Evolutionary conservation across 805 yeast species (phyloP).

Genomic region (Sugiyamaella marilandica): DNA sequence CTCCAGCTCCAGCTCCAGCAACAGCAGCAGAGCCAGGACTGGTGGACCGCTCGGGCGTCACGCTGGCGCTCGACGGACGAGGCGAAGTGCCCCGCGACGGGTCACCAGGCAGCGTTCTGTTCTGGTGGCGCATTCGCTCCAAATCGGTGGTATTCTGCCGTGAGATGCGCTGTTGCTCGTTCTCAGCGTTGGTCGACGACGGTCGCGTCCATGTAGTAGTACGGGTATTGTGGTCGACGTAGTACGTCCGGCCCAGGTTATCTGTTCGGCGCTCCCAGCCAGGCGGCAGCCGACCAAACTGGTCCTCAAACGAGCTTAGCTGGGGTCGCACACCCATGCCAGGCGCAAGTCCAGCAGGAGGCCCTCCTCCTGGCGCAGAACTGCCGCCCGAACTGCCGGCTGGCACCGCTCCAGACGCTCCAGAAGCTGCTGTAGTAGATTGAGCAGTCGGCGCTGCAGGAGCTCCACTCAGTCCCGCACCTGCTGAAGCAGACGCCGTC

Average conservation of each 20-base stretch:
- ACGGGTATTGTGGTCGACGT: constrained; percentile 95
- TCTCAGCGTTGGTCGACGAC: constrained; percentile 67
- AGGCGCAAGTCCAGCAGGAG: constrained; percentile 13
- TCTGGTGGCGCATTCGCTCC: constrained; percentile 86
- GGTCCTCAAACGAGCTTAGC: constrained; percentile 93
- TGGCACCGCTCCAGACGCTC: neutral
- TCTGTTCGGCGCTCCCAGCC: constrained; percentile 99
- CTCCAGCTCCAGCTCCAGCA: constrained; percentile 41
- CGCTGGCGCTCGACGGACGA: constrained; percentile 18
- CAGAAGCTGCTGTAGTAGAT: neutral
- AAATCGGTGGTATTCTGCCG: constrained; percentile 67
- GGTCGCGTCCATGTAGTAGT: constrained; percentile 99
- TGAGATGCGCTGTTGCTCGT: constrained; percentile 47
- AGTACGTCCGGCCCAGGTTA: constrained; percentile 93
- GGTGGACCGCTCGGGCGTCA: constrained; percentile 13
- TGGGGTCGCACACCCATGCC: constrained; percentile 34
- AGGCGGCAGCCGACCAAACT: constrained; percentile 90
- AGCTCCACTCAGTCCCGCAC: neutral
- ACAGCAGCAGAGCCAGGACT: constrained; percentile 49
- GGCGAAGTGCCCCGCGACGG: constrained; percentile 29
- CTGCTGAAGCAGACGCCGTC: neutral
- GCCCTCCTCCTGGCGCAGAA: neutral
- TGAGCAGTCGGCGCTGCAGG: neutral
- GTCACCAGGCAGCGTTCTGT: constrained; percentile 79
- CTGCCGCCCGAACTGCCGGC: neutral